Percentiles rank a stretch among this genome's conserved stretches.
phyloP scores from a whole-genome alignment of 164 flowering plant genomes.

The Vitis riparia region DNA sequence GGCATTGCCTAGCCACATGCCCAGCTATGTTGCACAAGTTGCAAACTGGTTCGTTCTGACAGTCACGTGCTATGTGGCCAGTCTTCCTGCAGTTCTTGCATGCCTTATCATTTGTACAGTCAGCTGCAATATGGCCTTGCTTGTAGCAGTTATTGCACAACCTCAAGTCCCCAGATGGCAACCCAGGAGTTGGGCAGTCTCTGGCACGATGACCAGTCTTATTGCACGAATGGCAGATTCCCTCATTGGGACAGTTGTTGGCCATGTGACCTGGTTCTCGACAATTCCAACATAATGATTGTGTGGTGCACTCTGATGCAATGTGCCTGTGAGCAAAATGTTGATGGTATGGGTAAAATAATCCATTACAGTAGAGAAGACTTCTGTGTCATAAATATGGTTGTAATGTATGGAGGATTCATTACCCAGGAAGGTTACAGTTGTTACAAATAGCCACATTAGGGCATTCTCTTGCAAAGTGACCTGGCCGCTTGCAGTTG shows the following conservation, averaged over 20 bases:
- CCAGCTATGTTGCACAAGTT: slow-evolving; percentile 42
- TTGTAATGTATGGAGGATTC: not conserved
- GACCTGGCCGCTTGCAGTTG: slow-evolving; percentile 71
- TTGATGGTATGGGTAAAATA: not conserved
- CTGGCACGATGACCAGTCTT: slow-evolving; percentile 56
- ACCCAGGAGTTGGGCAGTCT: slow-evolving; percentile 33
- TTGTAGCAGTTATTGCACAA: slow-evolving; percentile 58
- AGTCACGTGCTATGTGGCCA: slow-evolving; percentile 64
- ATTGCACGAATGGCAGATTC: slow-evolving; percentile 63
- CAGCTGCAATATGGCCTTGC: slow-evolving; percentile 51
- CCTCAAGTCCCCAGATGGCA: slow-evolving; percentile 40
- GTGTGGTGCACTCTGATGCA: slow-evolving; percentile 56
- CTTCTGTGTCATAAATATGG: no score
- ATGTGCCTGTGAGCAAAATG: slow-evolving; percentile 47
- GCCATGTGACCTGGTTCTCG: slow-evolving; percentile 67
- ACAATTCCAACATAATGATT: slow-evolving; percentile 67
- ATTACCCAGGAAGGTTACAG: slow-evolving; percentile 65
- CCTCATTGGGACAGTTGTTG: slow-evolving; percentile 50
- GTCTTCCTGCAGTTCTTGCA: slow-evolving; percentile 57
- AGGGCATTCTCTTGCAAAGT: slow-evolving; percentile 70
- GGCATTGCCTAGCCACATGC: slow-evolving; percentile 4
- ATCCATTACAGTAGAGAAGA: not conserved
- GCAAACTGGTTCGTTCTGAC: slow-evolving; percentile 63
- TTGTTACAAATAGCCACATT: slow-evolving; percentile 65
- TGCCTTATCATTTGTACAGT: slow-evolving; percentile 56